Base-by-base conservation (phyloP, 176 grass and related monocot species). In the Pontederia paniculata region DNA sequence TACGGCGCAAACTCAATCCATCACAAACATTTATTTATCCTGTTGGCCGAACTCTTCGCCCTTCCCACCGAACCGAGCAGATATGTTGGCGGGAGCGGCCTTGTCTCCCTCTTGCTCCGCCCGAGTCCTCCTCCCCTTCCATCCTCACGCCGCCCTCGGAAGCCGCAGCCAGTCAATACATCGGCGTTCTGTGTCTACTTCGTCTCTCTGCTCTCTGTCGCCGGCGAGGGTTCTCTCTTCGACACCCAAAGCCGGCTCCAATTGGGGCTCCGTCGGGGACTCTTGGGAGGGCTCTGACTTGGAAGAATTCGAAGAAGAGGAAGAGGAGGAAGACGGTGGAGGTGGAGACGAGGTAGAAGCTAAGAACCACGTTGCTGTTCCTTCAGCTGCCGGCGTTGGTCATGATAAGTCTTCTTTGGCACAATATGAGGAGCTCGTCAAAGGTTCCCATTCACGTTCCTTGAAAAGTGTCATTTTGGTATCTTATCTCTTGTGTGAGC, bases 261-360 rank as follows among this genome's bases (percentile, higher is more conserved):
- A 58, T 10, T 66, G 60, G 42, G 45, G 44, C 54, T 65, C 77
- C 18, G 74, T 22, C n/a, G 72, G 45, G 7, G 28, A 37, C 8
- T 83, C 78, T 37, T 97, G 74, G 87, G 86, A 98, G 68, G 83
- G 84, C 54, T 83, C 72, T 2, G 77, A 88, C 57, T 80, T 82
- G 54, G 80, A 87, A 9, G 83, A 57, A 4, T 42, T 69, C 9
- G 73, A 87, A 61, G 69, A 51, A 12, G 46, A 41, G 16, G 13
- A 42, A 41, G 55, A 65, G 60, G 42, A 15, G 5, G 23, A 66
- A 4, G 47, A 18, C 16, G 22, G 1, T 9, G 54, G 52, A 21
- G 51, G 42, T n/a, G 45, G 44, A 44, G 57, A 62, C 6, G 47
- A 18, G 48, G 31, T 12, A 62, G 57, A 53, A 44, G 13, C 17